Evolutionary conservation across 1,284 basidiomycete genomes (phyloP), one percentile per base, ranked within the genome.

Genomic region (Sanghuangporus sanghuang): DNA sequence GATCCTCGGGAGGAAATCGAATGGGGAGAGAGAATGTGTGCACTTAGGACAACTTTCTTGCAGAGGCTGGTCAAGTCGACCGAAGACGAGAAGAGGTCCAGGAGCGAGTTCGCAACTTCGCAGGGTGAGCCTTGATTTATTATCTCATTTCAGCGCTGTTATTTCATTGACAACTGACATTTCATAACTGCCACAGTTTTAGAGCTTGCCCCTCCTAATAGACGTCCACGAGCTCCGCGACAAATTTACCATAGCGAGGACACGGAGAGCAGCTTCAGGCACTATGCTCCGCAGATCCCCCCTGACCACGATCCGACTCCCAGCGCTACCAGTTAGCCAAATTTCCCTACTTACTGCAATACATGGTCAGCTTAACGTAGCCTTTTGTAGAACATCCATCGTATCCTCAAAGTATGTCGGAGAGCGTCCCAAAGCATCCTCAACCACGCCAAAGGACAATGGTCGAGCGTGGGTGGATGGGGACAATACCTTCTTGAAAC

Each of bases 1-100:
- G 78, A 79, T 66, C 76, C 76, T 18, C 66, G 67, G 11, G 78
- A 79, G 53, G 78, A 79, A 68, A 61, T 78, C 23, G 77, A 78
- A 42, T 79, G 75, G 74, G 78, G 77, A 38, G 70, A 68, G 57
- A 72, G 70, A 46, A 79, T 78, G 78, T 75, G 75, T 40, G 68
- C 70, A 39, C 70, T 74, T 52, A 70, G 78, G 50, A 76, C 74
- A 67, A 73, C 73, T 56, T 79, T 79, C 69, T 69, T 79, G 39
- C 73, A 76, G 60, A 76, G 78, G 65, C 75, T 78, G 39, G 74
- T 78, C 39, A 61, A 42, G 16, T 55, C 56, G n/a, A 58, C 54
- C 32, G 65, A 64, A 48, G 52, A 21, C 36, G 67, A 62, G 55
- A 67, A 61, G 50, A 38, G 61, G 44, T 58, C 59, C 48, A 61